Evolutionary conservation across 306 rosid species (phyloP).

Genomic region (Sicyos baderoa): DNA sequence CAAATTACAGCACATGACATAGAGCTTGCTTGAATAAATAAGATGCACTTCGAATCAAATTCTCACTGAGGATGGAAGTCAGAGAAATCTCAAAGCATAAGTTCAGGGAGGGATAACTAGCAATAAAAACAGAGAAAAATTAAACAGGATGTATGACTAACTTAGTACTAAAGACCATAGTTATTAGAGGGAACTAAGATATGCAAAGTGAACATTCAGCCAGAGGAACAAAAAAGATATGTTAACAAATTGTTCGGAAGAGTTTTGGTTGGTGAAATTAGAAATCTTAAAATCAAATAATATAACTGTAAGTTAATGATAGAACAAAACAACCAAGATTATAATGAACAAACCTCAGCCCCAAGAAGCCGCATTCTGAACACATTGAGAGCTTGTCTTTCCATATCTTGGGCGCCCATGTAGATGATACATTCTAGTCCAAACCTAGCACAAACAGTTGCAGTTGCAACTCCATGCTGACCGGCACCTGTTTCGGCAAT

Average conservation of each 20-base stretch:
- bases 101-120: no score
- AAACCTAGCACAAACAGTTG: constrained; percentile 91
- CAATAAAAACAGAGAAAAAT: no score
- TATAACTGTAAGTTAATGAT: neutral
- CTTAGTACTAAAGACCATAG: neutral
- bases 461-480: constrained; percentile 97
- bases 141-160: no score
- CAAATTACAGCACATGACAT: neutral
- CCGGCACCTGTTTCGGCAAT: constrained; percentile 99
- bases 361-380: constrained; percentile 97
- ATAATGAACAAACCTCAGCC: constrained; percentile 64
- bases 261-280: neutral
- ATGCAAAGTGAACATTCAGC: constrained; percentile 2
- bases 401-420: constrained; percentile 99
- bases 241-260: neutral
- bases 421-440: constrained; percentile 79
- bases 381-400: constrained; percentile 88
- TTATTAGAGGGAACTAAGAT: neutral
- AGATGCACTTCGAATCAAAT: neutral
- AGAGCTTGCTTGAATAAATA: neutral
- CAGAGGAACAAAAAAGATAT: neutral
- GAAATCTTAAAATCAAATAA: neutral
- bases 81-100: no score
- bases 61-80: no score
- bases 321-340: constrained; percentile 10